Evolutionary conservation across 176 grass and related monocot species (phyloP).

Genomic region (Lolium perenne): DNA sequence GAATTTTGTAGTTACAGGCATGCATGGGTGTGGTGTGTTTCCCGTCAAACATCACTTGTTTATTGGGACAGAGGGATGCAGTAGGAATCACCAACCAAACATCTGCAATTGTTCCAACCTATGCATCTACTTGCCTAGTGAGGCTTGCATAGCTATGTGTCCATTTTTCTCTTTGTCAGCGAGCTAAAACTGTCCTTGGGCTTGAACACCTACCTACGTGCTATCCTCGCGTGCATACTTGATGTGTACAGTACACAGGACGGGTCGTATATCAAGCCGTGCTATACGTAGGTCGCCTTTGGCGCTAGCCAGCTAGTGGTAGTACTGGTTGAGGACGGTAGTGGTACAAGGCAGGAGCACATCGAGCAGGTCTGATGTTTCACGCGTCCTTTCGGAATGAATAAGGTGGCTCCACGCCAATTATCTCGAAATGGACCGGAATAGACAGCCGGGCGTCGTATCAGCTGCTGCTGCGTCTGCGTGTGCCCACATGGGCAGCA

Average conservation of each 20-base stretch:
- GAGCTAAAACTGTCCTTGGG: background rate
- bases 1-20: too few relatives aligned
- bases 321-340: background rate
- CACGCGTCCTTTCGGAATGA: constrained; percentile 39
- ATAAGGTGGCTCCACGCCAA: constrained; percentile 48
- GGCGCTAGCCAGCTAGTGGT: background rate
- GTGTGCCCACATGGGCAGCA: background rate
- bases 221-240: background rate
- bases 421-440: constrained; percentile 34
- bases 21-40: too few relatives aligned
- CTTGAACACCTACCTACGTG: background rate
- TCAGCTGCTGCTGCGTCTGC: background rate
- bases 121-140: too few relatives aligned
- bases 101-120: too few relatives aligned
- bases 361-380: constrained; percentile 8
- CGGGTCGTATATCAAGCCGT: background rate
- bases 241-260: background rate
- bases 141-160: background rate
- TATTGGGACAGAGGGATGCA: too few relatives aligned
- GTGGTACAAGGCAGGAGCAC: constrained; percentile 2
- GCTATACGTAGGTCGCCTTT: background rate
- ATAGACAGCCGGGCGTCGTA: background rate
- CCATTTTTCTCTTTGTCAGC: background rate
- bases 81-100: too few relatives aligned
- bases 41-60: too few relatives aligned